phyloP scores from a whole-genome alignment of 2,329 filamentous ascomycete genomes.

The Boeremia exigua region DNA sequence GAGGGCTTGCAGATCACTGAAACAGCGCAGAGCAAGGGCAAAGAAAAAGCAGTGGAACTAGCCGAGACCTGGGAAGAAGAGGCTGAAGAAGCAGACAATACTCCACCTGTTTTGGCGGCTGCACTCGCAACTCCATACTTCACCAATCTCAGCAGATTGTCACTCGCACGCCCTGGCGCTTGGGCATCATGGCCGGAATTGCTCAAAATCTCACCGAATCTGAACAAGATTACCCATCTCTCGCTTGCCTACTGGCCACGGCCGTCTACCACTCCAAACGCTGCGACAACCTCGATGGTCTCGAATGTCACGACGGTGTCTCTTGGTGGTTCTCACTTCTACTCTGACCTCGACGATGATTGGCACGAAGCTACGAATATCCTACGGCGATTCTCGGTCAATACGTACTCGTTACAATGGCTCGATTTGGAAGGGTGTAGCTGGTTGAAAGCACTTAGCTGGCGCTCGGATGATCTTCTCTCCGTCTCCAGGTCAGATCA shows the following conservation, averaged over 20 bases:
- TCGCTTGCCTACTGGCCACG: conserved; percentile 68
- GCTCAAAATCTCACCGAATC: conserved; percentile 58
- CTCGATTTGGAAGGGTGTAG: conserved; percentile 67
- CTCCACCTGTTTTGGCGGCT: conserved; percentile 16
- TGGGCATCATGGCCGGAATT: conserved; percentile 63
- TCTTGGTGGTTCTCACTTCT: conserved; percentile 60
- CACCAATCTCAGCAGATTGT: conserved; percentile 62
- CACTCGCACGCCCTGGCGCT: conserved; percentile 59
- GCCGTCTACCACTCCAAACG: conserved; percentile 63
- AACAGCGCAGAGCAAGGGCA: background rate
- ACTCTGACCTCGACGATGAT: conserved; percentile 61
- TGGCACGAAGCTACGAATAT: conserved; percentile 63
- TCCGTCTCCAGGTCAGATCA: conserved; percentile 4
- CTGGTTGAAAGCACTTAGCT: conserved; percentile 62
- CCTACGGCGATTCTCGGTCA: conserved; percentile 61
- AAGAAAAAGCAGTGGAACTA: conserved; percentile 30
- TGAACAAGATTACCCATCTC: conserved; percentile 66
- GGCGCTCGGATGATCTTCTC: conserved; percentile 33
- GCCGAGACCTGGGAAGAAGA: conserved; percentile 58
- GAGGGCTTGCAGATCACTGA: conserved; percentile 22
- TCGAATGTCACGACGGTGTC: conserved; percentile 51
- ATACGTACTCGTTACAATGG: conserved; percentile 66
- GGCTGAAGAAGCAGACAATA: conserved; percentile 17
- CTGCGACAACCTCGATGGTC: conserved; percentile 54
- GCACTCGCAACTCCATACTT: conserved; percentile 50